Evolutionary conservation across 805 yeast genomes (phyloP).

Genomic region (Ogataea naganishii): DNA sequence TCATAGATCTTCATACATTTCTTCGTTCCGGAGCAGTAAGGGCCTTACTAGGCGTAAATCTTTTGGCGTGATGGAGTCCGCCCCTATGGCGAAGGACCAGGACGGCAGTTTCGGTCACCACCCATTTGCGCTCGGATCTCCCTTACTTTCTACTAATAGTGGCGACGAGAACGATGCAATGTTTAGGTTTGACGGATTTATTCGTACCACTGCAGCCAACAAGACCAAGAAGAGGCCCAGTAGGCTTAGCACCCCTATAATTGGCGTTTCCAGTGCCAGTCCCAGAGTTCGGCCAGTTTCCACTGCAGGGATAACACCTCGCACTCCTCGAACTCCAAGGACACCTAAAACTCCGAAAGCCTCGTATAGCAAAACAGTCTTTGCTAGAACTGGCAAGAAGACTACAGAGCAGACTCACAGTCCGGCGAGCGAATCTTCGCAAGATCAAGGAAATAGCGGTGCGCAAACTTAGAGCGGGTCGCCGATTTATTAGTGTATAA

Average conservation of each 20-base stretch:
- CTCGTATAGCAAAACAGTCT: slow-evolving; percentile 6
- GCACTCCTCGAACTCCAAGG: slow-evolving; percentile 18
- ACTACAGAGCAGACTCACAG: no score
- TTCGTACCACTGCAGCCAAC: slow-evolving; percentile 28
- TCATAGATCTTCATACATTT: slow-evolving; percentile 3
- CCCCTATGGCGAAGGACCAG: not conserved
- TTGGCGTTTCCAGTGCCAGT: slow-evolving; percentile 9
- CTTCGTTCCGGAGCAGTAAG: slow-evolving; percentile 10
- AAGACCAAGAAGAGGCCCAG: slow-evolving; percentile 24
- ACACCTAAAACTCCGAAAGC: slow-evolving; percentile 16
- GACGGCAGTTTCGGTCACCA: slow-evolving; percentile 2
- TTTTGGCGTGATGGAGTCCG: slow-evolving; percentile 3
- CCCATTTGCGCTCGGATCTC: slow-evolving; percentile 13
- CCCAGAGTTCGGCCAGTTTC: slow-evolving; percentile 7
- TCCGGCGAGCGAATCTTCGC: no score
- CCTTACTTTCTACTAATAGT: slow-evolving; percentile 6
- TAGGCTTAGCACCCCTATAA: slow-evolving; percentile 12
- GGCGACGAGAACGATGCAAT: slow-evolving; percentile 29
- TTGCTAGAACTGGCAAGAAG: no score
- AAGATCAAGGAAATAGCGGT: no score
- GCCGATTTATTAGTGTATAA: no score
- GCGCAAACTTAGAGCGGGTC: no score
- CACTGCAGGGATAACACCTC: slow-evolving; percentile 4
- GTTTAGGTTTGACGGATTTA: slow-evolving; percentile 36
- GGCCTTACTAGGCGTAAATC: slow-evolving; percentile 2